Evolutionary conservation across 441 rosid genomes (phyloP), one percentile per base, ranked within the genome.

Genomic region (Gossypium gossypioides): DNA sequence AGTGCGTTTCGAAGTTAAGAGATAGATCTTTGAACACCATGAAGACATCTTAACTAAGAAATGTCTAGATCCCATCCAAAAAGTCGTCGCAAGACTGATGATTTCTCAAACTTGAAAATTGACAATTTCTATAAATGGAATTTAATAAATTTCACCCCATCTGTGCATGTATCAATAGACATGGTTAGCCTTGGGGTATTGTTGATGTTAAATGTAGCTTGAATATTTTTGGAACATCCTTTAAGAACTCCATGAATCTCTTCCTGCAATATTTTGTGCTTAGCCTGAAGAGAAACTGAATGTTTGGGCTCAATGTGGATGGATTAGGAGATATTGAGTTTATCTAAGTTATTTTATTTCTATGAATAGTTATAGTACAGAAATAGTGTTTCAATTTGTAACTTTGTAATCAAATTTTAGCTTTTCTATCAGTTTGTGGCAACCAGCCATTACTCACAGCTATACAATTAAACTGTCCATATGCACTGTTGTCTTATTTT

Each of bases 301-400:
- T 42, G 2, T 42, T 40, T 63, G 51, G 29, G 16, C 51, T 29
- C 46, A 24, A 1, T 32, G 46, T 27, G 60, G 72, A 50, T 51
- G 59, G 72, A 22, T 51, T n/a, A 0, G 40, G 48, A 66, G 59
- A 32, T 18, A 0, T 1, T 64, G 68, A 40, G 51, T 64, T 64
- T 18, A 54, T 32, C 34, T 19, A n/a, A 12, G 10, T 69, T 52
- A 27, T 54, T 10, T 18, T 16, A 29, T 37, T 69, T 68, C 18
- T 21, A 21, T 42, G 46, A 64, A 34, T 22, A 24, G 27, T 22
- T 24, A 27, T 15, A 24, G 2, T 12, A 10, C 6, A 34, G 24
- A 19, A 55, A 55, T 19, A 69, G 62, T 19, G 73, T 69, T 69
- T 69, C 37, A 37, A 65, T 22, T 65, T 16, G 10, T 65, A 66